phyloP scores from a whole-genome alignment of 1,284 basidiomycete genomes.

The Ustilago tritici region DNA sequence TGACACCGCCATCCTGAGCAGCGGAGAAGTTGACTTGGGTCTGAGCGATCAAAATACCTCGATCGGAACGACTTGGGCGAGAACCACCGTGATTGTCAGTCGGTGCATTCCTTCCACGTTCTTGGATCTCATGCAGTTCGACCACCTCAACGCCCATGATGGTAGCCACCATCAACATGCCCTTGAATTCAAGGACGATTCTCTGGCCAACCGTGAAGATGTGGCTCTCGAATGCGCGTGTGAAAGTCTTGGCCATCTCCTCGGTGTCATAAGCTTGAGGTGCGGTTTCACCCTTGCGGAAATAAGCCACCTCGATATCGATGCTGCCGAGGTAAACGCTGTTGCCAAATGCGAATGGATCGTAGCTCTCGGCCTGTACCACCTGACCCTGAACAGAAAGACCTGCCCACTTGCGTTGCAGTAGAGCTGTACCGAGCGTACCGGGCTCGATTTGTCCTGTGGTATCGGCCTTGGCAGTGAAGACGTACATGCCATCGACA shows the following conservation, averaged over 20 bases:
- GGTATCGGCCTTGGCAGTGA: conserved; percentile 59
- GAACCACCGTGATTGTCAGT: conserved; percentile 65
- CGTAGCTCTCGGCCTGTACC: conserved; percentile 62
- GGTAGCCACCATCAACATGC: conserved; percentile 81
- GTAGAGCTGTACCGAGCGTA: conserved; percentile 59
- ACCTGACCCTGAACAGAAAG: conserved; percentile 63
- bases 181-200: conserved; percentile 90
- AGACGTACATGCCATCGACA: conserved; percentile 63
- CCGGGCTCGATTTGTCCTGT: conserved; percentile 57
- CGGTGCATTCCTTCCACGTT: conserved; percentile 20
- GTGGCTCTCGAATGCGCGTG: conserved; percentile 78
- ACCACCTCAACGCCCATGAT: conserved; percentile 79
- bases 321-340: conserved; percentile 64
- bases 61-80: conserved; percentile 49
- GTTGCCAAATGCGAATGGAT: conserved; percentile 58
- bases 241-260: conserved; percentile 82
- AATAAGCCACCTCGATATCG: conserved; percentile 64
- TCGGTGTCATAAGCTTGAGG: conserved; percentile 75
- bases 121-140: conserved; percentile 71
- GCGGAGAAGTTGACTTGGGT: conserved; percentile 92
- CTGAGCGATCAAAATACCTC: conserved; percentile 86
- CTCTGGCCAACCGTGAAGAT: conserved; percentile 76
- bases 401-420: conserved; percentile 66
- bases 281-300: conserved; percentile 53
- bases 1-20: conserved; percentile 82